A percentile compares a stretch with the other conserved stretches of the same genome.
Conservation (phyloP, 2,329 filamentous ascomycete genomes). For the Aspergillus puulaauensis region DNA sequence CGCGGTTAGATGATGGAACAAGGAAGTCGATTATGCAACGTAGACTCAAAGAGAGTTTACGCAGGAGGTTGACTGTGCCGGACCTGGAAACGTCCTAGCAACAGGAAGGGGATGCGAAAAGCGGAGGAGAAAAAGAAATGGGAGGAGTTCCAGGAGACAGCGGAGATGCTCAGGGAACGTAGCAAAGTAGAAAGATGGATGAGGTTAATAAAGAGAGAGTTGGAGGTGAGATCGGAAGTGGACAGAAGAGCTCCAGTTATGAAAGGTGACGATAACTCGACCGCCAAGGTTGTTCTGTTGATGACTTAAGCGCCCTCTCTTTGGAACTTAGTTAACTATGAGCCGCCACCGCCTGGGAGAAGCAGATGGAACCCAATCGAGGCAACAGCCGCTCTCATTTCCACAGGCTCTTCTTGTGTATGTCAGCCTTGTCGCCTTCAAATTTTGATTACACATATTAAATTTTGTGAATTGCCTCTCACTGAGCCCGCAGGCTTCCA, state of each 20-base stretch:
- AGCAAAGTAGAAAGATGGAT: slow-evolving; percentile 12
- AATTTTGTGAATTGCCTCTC: background rate
- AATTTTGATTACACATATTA: background rate
- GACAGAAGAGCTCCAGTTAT: slow-evolving; percentile 31
- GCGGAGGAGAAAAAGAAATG: slow-evolving; percentile 7
- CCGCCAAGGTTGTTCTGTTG: slow-evolving; percentile 18
- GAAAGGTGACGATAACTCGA: slow-evolving; percentile 37
- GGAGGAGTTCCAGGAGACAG: slow-evolving; percentile 15
- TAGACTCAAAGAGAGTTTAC: slow-evolving; percentile 18
- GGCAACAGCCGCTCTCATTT: slow-evolving; percentile 3
- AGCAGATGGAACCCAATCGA: slow-evolving; percentile 41
- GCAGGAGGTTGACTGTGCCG: slow-evolving; percentile 18
- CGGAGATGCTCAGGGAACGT: slow-evolving; percentile 14
- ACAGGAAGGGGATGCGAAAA: slow-evolving; percentile 14
- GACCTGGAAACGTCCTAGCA: slow-evolving; percentile 17
- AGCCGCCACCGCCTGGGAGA: slow-evolving; percentile 33
- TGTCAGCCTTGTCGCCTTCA: background rate
- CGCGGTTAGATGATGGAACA: slow-evolving; percentile 12
- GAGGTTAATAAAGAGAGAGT: slow-evolving; percentile 12
- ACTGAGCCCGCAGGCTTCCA: background rate
- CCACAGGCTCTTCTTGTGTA: background rate
- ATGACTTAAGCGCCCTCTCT: slow-evolving; percentile 30
- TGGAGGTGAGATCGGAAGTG: slow-evolving; percentile 28
- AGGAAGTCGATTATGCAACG: slow-evolving; percentile 29
- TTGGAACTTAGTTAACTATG: slow-evolving; percentile 3